phyloP scores from a whole-genome alignment of 83 land plant genomes.

The Picea abies region DNA sequence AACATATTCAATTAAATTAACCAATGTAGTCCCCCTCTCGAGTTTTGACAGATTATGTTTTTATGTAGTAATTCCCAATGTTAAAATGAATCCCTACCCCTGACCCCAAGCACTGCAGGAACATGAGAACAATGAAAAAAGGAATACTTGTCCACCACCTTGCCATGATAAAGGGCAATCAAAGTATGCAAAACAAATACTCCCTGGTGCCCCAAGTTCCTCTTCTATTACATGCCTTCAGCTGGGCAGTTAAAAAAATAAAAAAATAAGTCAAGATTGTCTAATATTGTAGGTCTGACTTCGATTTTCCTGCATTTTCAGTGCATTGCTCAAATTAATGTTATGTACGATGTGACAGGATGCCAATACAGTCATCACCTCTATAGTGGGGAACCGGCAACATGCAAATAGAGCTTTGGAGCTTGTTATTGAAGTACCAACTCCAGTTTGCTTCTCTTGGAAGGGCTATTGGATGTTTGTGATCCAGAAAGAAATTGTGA shows the following conservation, averaged over 20 bases:
- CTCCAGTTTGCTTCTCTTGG: constrained; percentile 3
- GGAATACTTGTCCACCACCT: not conserved
- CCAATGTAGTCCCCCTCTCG: not conserved
- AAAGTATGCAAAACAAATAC: not conserved
- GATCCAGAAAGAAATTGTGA: not conserved
- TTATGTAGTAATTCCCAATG: not conserved
- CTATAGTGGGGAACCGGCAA: constrained; percentile 9
- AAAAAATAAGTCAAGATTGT: not conserved
- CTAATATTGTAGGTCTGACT: not conserved
- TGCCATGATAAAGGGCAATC: not conserved
- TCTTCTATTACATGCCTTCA: not conserved
- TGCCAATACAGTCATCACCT: constrained; percentile 8
- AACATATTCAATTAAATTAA: not conserved
- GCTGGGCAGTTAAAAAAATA: not conserved
- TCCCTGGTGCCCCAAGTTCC: not conserved
- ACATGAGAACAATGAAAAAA: not conserved
- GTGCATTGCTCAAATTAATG: not conserved
- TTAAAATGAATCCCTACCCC: not conserved
- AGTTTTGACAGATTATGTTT: not conserved
- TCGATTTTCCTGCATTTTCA: not conserved
- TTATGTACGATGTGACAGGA: not conserved
- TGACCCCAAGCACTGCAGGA: not conserved
- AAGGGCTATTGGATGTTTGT: not conserved
- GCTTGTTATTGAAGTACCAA: not conserved
- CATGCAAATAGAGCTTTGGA: not conserved